Evolutionary conservation across 2,329 filamentous ascomycete species (phyloP).

Genomic region (Fusarium setosum): DNA sequence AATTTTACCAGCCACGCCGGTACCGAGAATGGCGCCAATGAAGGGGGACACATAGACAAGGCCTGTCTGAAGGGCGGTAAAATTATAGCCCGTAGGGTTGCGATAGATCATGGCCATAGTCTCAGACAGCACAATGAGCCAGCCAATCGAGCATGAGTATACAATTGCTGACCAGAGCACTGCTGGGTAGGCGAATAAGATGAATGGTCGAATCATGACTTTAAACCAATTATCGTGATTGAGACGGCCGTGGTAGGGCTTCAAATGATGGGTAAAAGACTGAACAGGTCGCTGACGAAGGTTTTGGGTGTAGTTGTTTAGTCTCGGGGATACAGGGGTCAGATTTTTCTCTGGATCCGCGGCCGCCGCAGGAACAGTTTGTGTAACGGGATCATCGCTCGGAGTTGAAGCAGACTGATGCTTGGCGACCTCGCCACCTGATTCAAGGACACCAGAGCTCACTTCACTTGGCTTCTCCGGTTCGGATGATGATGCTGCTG

Average conservation of each 20-base stretch:
- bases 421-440: not conserved
- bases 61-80: slow-evolving; percentile 81
- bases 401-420: not conserved
- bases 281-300: slow-evolving; percentile 75
- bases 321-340: slow-evolving; percentile 49
- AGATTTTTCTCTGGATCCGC: slow-evolving; percentile 57
- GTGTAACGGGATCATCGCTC: slow-evolving; percentile 35
- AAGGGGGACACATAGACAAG: slow-evolving; percentile 92
- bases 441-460: not conserved
- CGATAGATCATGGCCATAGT: slow-evolving; percentile 84
- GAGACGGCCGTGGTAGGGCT: slow-evolving; percentile 81
- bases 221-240: slow-evolving; percentile 83
- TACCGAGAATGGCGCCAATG: slow-evolving; percentile 86
- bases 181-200: slow-evolving; percentile 86
- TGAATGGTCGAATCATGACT: slow-evolving; percentile 81
- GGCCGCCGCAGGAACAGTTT: too few species aligned
- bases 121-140: slow-evolving; percentile 94
- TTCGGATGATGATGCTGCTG: slow-evolving; percentile 37
- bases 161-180: slow-evolving; percentile 89
- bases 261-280: slow-evolving; percentile 79
- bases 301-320: slow-evolving; percentile 73
- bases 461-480: slow-evolving; percentile 17
- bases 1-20: slow-evolving; percentile 86
- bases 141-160: slow-evolving; percentile 89
- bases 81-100: slow-evolving; percentile 76